phyloP scores from a whole-genome alignment of 257 asterid genomes.

The Gynochthodes officinalis region DNA sequence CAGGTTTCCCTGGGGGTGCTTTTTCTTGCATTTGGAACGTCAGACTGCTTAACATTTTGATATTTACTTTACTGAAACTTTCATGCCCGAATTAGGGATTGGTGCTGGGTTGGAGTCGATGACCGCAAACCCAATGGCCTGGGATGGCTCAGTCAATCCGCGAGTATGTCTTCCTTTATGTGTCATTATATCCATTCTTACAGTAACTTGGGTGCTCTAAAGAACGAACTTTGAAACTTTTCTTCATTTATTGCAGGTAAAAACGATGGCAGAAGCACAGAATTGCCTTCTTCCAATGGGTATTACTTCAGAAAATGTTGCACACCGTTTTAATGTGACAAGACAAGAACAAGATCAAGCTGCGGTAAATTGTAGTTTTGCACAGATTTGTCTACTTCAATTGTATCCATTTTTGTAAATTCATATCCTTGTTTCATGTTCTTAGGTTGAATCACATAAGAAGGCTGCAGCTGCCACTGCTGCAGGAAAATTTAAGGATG shows the following conservation, averaged over 20 bases:
- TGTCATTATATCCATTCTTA: slow-evolving; percentile 2
- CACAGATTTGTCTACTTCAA: slow-evolving; percentile 4
- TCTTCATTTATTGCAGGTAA: slow-evolving; percentile 51
- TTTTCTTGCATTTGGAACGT: background rate
- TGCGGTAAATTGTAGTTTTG: slow-evolving; percentile 64
- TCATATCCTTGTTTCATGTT: slow-evolving; percentile 10
- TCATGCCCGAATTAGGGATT: slow-evolving; percentile 53
- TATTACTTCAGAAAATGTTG: slow-evolving; percentile 95
- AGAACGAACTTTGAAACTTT: background rate
- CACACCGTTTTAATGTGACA: slow-evolving; percentile 84
- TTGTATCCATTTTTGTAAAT: background rate
- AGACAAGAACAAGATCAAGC: slow-evolving; percentile 98
- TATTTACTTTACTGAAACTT: slow-evolving; percentile 4
- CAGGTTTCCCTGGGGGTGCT: background rate
- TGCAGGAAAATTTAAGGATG: slow-evolving; percentile 88
- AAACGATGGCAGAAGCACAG: slow-evolving; percentile 77
- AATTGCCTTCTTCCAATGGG: slow-evolving; percentile 99
- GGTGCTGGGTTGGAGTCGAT: slow-evolving; percentile 99
- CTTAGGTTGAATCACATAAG: slow-evolving; percentile 85
- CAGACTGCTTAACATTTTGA: background rate
- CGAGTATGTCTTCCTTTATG: slow-evolving; percentile 44
- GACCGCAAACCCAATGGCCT: slow-evolving; percentile 90
- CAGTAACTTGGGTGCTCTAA: background rate
- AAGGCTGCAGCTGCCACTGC: slow-evolving; percentile 99
- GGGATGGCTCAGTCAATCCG: slow-evolving; percentile 98